phyloP scores from a whole-genome alignment of 2,329 filamentous ascomycete genomes.

The Talaromyces sp. region DNA sequence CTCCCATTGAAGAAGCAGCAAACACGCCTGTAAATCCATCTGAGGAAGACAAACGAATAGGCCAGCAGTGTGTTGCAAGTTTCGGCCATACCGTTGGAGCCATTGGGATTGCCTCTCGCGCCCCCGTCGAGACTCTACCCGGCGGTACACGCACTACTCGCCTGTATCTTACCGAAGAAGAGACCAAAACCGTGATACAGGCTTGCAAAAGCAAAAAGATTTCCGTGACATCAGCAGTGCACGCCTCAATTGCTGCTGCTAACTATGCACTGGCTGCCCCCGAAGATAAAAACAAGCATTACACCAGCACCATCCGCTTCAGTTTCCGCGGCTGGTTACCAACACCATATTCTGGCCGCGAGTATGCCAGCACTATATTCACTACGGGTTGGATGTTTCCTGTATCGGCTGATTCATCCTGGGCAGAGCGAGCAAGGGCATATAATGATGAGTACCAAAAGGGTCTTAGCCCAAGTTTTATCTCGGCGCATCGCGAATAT shows the following conservation, averaged over 20 bases:
- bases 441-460: constrained; percentile 18
- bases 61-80: constrained; percentile 13
- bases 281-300: constrained; percentile 18
- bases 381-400: constrained; percentile 13
- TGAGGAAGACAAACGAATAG: constrained; percentile 12
- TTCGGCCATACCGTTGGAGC: constrained; percentile 17
- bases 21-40: constrained; percentile 11
- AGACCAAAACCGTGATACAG: constrained; percentile 16
- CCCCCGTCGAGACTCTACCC: constrained; percentile 15
- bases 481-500: constrained; percentile 24
- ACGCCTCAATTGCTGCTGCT: constrained; percentile 26
- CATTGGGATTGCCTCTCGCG: constrained; percentile 18
- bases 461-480: constrained; percentile 16
- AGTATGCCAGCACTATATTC: constrained; percentile 16
- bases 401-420: constrained; percentile 11
- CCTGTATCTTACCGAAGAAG: constrained; percentile 13
- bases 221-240: constrained; percentile 25
- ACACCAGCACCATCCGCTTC: constrained; percentile 26
- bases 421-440: constrained; percentile 12
- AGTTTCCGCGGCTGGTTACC: constrained; percentile 23
- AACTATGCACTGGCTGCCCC: constrained; percentile 20
- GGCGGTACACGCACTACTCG: constrained; percentile 15
- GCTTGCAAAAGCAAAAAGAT: constrained; percentile 15
- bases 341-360: constrained; percentile 20
- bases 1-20: constrained; percentile 19